Evolutionary conservation across 2,329 filamentous ascomycete genomes (phyloP), one percentile per base, ranked within the genome.

Genomic region (Pleurostoma richardsiae): DNA sequence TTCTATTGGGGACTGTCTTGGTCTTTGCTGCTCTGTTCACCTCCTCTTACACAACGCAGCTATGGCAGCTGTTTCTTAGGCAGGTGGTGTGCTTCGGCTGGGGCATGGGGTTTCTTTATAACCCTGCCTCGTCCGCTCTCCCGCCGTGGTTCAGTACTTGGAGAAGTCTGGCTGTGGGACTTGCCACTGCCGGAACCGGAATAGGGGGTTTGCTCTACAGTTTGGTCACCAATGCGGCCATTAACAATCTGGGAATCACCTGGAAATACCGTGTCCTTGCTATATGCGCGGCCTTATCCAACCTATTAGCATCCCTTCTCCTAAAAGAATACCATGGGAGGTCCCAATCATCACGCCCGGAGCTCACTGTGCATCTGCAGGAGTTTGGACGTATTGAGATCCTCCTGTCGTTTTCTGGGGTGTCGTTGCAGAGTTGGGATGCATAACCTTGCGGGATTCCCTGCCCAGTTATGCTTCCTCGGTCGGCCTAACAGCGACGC

Each of bases 201-300:
- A 51, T 83, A 1, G 82, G 82, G 3, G 82, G 81, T 0, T 57
- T 85, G 26, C 65, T 77, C 1, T 85, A 82, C 61, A 77, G 71
- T 7, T 71, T 85, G 1, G 73, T 74, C 0, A 71, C 80, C 0
- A 76, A 80, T 29, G 71, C 76, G 0, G 78, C 83, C 64, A 77
- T 86, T 36, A 66, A 73, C 6, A 66, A 66, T 11, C 65, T 82
- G 4, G 77, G 79, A 0, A 59, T 84, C 0, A 64, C 70, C 1
- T 85, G 81, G 80, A 73, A 81, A 0, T 85, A 83, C 54, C 73
- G 82, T 0, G 72, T 83, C 26, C 65, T 85, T 10, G 80, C 74
- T 2, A 75, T 83, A 43, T 58, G 77, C 11, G 69, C 73, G 1
- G 77, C 75, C 45, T 62, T 63, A 1, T 69, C 72, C 6, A 85